Percentiles rank a stretch among this genome's conserved stretches.
These are phyloP conservation scores for Verticillium nubilum DNA, from an alignment of 2,329 filamentous ascomycete species.

Conservation along the genomic window DNA sequence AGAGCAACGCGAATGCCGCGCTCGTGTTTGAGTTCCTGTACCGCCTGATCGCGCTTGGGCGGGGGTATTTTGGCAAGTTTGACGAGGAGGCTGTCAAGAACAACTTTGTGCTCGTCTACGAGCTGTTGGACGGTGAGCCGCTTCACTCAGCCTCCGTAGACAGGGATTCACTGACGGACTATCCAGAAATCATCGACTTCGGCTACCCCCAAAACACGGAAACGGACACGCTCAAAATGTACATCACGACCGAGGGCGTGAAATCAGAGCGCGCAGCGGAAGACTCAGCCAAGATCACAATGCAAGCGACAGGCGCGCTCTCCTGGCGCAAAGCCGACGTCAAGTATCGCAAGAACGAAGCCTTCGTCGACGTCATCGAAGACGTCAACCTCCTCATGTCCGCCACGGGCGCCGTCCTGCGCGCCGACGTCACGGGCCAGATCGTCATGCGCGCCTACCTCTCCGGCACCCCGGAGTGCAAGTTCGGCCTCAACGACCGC, in stretches of 20 bases:
- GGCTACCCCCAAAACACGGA: conserved; percentile 99
- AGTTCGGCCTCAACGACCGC: conserved; percentile 95
- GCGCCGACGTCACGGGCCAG: conserved; percentile 93
- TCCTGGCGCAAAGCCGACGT: conserved; percentile 97
- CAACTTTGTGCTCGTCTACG: conserved; percentile 98
- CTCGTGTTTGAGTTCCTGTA: conserved; percentile 98
- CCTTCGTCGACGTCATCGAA: conserved; percentile 98
- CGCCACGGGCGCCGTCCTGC: conserved; percentile 89
- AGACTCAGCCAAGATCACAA: conserved; percentile 96
- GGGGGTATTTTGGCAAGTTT: conserved; percentile 97
- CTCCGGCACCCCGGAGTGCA: conserved; percentile 94
- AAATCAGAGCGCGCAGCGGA: conserved; percentile 83
- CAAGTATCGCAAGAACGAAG: conserved; percentile 99
- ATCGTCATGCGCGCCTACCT: conserved; percentile 99
- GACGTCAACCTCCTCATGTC: conserved; percentile 99
- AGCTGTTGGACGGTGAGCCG: conserved; percentile 80
- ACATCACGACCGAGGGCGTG: conserved; percentile 98
- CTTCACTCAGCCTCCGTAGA: neutral
- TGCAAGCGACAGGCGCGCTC: conserved; percentile 95
- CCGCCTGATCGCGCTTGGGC: conserved; percentile 80
- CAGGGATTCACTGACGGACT: neutral
- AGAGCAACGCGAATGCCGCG: conserved; percentile 98
- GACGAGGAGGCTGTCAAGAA: conserved; percentile 99
- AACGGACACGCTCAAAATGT: conserved; percentile 98
- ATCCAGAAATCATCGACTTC: conserved; percentile 91